Conservation (phyloP, 2,329 filamentous ascomycete species). For the Trichoderma guizhouense region DNA sequence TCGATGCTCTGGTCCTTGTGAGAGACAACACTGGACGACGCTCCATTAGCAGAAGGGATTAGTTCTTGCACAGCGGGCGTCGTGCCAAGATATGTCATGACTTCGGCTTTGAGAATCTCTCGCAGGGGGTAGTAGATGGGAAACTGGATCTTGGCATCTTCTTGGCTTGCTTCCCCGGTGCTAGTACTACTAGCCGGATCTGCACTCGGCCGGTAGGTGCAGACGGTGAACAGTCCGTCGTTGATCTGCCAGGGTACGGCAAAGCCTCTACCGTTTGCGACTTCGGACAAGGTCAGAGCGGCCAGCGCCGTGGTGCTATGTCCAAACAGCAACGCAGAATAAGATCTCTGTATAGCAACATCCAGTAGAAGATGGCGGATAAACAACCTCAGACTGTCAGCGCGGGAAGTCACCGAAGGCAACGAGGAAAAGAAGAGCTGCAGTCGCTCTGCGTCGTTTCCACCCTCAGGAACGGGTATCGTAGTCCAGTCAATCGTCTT, state of each 20-base stretch:
- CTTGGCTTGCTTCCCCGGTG: background rate
- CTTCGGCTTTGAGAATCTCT: constrained; percentile 80
- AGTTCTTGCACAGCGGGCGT: constrained; percentile 51
- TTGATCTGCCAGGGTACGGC: constrained; percentile 76
- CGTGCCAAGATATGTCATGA: constrained; percentile 62
- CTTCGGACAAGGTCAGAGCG: constrained; percentile 79
- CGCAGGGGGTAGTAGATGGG: constrained; percentile 74
- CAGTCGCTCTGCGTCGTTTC: constrained; percentile 44
- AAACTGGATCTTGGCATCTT: constrained; percentile 28
- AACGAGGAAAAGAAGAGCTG: constrained; percentile 56
- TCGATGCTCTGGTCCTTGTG: constrained; percentile 84
- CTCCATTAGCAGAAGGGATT: constrained; percentile 37
- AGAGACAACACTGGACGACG: constrained; percentile 48
- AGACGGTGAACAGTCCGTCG: constrained; percentile 58
- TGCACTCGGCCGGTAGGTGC: constrained; percentile 29
- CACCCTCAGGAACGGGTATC: constrained; percentile 32
- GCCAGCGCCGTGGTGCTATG: constrained; percentile 86
- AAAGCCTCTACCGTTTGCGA: constrained; percentile 86
- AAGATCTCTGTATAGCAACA: constrained; percentile 56
- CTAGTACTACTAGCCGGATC: constrained; percentile 18
- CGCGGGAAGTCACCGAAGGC: constrained; percentile 69
- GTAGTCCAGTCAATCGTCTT: constrained; percentile 52
- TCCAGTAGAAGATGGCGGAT: constrained; percentile 68
- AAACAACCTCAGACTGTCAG: constrained; percentile 70
- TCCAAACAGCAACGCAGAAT: constrained; percentile 73